Evolutionary conservation across 345 rosid species (phyloP).

Genomic region (Conringia planisiliqua): DNA sequence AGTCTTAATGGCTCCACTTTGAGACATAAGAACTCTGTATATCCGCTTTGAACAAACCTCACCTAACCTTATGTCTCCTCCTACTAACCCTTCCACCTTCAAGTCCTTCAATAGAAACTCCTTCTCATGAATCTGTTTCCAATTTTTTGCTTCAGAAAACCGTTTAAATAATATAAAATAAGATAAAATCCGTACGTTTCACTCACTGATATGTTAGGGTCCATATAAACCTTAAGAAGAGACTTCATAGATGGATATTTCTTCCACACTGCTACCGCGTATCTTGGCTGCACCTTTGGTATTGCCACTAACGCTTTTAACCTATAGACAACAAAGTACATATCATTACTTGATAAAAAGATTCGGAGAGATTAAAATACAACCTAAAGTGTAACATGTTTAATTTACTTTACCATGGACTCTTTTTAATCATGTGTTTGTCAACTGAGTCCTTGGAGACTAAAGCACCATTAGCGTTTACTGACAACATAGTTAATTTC

Average conservation of each 20-base stretch:
- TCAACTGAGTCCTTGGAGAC: conserved; percentile 63
- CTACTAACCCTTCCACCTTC: conserved; percentile 61
- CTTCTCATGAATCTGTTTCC: conserved; percentile 75
- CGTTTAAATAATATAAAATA: background rate
- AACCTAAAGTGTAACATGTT: background rate
- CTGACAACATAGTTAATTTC: conserved; percentile 68
- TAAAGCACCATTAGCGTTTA: conserved; percentile 74
- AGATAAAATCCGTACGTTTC: background rate
- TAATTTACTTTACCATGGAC: conserved; percentile 30
- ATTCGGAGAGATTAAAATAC: background rate
- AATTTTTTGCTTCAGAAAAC: background rate
- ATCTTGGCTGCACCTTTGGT: conserved; percentile 96
- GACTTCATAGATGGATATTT: conserved; percentile 97
- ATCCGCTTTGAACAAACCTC: conserved; percentile 86
- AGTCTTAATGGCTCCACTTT: conserved; percentile 60
- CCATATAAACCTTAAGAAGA: conserved; percentile 78
- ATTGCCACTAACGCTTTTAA: conserved; percentile 85
- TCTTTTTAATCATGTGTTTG: conserved; percentile 60
- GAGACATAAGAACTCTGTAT: conserved; percentile 82
- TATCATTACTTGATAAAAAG: background rate
- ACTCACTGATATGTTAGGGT: conserved; percentile 73
- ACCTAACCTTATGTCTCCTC: conserved; percentile 73
- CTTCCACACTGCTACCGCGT: conserved; percentile 78
- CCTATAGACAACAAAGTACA: conserved; percentile 40
- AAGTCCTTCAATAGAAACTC: conserved; percentile 81